Evolutionary conservation across 179 eudicot genomes (phyloP), one percentile per base, ranked within the genome.

Genomic region (Beta lomatogona): DNA sequence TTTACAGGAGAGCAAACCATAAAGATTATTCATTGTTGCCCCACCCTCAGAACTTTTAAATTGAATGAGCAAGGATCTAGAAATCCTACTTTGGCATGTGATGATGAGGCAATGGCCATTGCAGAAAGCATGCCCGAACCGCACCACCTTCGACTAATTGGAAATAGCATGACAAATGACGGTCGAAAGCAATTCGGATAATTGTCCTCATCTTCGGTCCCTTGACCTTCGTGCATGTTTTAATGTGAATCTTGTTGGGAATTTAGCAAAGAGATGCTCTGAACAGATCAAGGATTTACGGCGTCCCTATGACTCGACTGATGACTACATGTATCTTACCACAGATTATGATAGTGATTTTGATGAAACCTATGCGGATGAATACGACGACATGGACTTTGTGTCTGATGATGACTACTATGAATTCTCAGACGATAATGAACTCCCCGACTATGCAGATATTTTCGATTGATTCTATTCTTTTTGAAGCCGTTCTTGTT

Each of bases 191-290:
- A 58, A 89, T 93, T 79, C 88, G 41, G 81, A 86, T 31, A 77
- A 81, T 14, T 94, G 97, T 82, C 88, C 86, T 67, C 84, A 79
- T 55, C 95, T 93, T 48, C 88, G 89, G 82, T 91, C 91, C 15
- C 97, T 94, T 83, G 98, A 94, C 75, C 81, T 94, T 9, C 88
- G 97, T 61, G 88, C 85, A 53, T 94, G 98, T 86, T 88, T 84
- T 76, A 82, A 83, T 21, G 71, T 94, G 75, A 46, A 85, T 76
- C 83, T 93, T 18, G 53, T 68, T 25, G 91, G 85, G 22, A 60
- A 76, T 63, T 44, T 93, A 18, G 86, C 87, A 28, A 85, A 79
- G 80, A 88, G 90, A 83, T 87, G 88, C 66, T 46, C 79, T 59
- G 84, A 87, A 59, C 86, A 80, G 82, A 82, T 93, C 53, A 91